Evolutionary conservation across 805 yeast genomes (phyloP).

Genomic region (Ogataea ganodermae): DNA sequence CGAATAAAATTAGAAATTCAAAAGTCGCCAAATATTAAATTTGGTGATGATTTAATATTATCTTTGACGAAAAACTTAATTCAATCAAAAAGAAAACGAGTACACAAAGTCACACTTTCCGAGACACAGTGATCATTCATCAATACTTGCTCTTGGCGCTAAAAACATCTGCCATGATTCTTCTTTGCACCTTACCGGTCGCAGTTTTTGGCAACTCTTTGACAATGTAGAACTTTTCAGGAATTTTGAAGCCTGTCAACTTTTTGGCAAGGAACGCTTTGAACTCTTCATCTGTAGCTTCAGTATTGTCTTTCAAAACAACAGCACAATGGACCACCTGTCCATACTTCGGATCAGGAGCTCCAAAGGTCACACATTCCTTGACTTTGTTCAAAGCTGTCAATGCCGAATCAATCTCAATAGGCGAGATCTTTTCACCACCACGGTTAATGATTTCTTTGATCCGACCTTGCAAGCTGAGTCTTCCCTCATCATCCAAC

Average conservation of each 20-base stretch:
- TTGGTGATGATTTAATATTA: neutral
- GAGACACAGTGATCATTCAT: neutral
- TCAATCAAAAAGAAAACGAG: too few species aligned
- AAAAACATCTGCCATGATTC: slow-evolving; percentile 59
- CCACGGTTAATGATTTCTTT: slow-evolving; percentile 77
- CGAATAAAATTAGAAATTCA: slow-evolving; percentile 1
- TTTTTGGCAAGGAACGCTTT: slow-evolving; percentile 45
- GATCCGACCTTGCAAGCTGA: slow-evolving; percentile 66
- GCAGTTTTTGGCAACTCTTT: slow-evolving; percentile 72
- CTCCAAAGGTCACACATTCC: slow-evolving; percentile 74
- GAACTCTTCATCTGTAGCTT: slow-evolving; percentile 45
- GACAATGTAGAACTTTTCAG: slow-evolving; percentile 57
- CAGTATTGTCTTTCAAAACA: slow-evolving; percentile 48
- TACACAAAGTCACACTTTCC: too few species aligned
- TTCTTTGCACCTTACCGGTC: slow-evolving; percentile 75
- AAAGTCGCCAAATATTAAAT: neutral
- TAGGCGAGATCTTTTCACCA: slow-evolving; percentile 76
- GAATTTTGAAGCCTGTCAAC: slow-evolving; percentile 62
- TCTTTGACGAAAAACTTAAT: too few species aligned
- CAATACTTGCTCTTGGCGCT: slow-evolving; percentile 39
- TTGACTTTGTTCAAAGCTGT: slow-evolving; percentile 61
- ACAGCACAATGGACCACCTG: slow-evolving; percentile 72
- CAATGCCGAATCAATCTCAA: slow-evolving; percentile 65
- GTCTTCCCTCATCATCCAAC: slow-evolving; percentile 57
- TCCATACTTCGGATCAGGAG: slow-evolving; percentile 66